Base-by-base conservation (phyloP, 1,139 yeast genomes). In the Pichia sp. region DNA sequence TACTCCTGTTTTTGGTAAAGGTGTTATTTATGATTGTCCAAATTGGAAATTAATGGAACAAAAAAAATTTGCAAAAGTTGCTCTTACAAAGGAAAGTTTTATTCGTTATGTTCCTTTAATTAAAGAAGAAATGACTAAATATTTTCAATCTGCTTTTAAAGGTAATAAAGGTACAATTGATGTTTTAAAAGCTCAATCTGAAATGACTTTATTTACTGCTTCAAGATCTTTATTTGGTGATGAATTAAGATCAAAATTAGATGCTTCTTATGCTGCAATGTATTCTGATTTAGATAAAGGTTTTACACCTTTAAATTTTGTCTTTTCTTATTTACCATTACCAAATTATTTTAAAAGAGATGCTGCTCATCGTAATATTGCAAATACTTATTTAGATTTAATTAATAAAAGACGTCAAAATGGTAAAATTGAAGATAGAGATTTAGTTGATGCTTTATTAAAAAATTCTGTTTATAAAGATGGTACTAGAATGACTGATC, bases 1-100 rank as follows among this genome's bases (percentile, higher is more conserved):
- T 30, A 92, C 97, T 11, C 98, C 98, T 20, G 97, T 89, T 27
- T 92, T 92, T 59, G 98, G 98, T 56, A 80, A 89, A 63, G 98
- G 97, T 55, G 98, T 92, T 45, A 84, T 92, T 48, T 92, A 92
- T 64, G 98, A 92, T 68, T 92, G 97, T 67, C 89, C 98, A 51
- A 94, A 94, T 69, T 70, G 80, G 59, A 80, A 89, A 56, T 76
- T 92, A 58, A 94, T 92, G 98, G 98, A 92, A 66, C 98, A 92
- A 67, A 92, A 94, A 79, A 92, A 89, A 71, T 92, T 92, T 61
- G 95, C 94, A 53, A 92, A 92, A 69, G 76, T 78, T 49, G 95
- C 97, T 22, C 75, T 92, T 56, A 84, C 96, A 35, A 77, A 78
- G 53, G 97, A 87, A 41, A 80, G 95, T 3, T 94, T 92, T 71